Base-by-base conservation (phyloP, 2,329 filamentous ascomycete genomes). In the Monosporascus sp. region DNA sequence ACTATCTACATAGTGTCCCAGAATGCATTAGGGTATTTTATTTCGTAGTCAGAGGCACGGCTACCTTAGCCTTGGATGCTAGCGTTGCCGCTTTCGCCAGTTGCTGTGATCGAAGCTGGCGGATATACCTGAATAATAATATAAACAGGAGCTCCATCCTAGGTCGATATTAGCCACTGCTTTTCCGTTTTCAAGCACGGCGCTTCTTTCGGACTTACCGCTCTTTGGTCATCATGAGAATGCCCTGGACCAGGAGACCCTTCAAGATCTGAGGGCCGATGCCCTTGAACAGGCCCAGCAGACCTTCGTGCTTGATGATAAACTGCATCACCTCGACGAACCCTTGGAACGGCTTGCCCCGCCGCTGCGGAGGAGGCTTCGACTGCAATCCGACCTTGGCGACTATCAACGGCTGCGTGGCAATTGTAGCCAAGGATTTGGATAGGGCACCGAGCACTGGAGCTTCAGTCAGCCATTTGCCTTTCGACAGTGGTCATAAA, bases 141-240 rank as follows among this genome's bases (percentile, higher is more conserved):
- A 97, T 77, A 68, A 97, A 97, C 45, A 91, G 70, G 17, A 97
- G 75, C 70, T 97, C 94, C 72, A 97, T 89, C 61, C 89, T 90
- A 54, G 24, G 15, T 6, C 47, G 3, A 31, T 22, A 15, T 57
- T 56, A 53, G 64, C 58, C 27, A 51, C 27, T 17, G n/a, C 38
- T 18, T 18, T 41, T 18, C 38, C 38, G 17, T 39, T 22, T 7
- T 24, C 8, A 17, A 38, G 9, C 17, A n/a, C 15, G 22, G 38
- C n/a, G 22, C 3, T 31, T 5, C 15, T 38, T 11, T 35, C 15
- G 45, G 41, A 65, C 78, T 61, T 78, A 91, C 89, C 91, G 83
- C 74, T 99, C 94, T 75, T 99, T 99, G 48, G 91, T 94, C 91
- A 97, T 99, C 94, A 99, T 99, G 39, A 99, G 77, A 52, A 99